These are phyloP conservation scores for Arctium minus DNA, from an alignment of 129 eudicot genomes.

Conservation along the genomic window DNA sequence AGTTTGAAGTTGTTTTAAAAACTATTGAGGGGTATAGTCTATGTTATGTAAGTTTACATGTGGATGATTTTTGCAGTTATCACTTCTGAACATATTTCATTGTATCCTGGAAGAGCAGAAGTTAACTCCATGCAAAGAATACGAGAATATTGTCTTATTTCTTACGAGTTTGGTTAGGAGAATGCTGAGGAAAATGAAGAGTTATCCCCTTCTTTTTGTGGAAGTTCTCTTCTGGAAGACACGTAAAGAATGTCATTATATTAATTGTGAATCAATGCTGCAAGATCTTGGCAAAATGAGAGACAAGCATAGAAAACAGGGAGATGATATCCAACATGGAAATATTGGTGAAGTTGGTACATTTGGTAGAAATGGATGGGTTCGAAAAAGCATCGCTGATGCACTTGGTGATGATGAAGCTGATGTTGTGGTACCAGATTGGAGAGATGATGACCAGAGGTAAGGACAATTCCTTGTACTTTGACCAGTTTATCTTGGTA, in stretches of 20 bases:
- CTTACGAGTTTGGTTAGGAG: conserved; percentile 71
- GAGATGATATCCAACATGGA: conserved; percentile 32
- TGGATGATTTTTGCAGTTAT: conserved; percentile 54
- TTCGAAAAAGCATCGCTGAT: conserved; percentile 80
- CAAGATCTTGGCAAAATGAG: conserved; percentile 65
- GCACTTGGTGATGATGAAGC: conserved; percentile 99
- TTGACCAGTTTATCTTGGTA: neutral
- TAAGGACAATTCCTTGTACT: conserved; percentile 25
- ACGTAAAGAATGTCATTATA: conserved; percentile 76
- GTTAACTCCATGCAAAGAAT: conserved; percentile 60
- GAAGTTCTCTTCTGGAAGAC: conserved; percentile 89
- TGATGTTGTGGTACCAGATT: conserved; percentile 49
- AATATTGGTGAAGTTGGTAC: conserved; percentile 46
- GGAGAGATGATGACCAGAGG: conserved; percentile 42
- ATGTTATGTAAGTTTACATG: conserved; percentile 7
- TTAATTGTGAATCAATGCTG: conserved; percentile 68
- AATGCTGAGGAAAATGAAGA: conserved; percentile 89
- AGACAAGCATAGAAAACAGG: conserved; percentile 40
- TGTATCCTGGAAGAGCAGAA: conserved; percentile 83
- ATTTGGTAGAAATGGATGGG: conserved; percentile 51
- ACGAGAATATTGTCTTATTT: conserved; percentile 63
- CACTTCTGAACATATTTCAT: conserved; percentile 67
- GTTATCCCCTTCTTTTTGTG: conserved; percentile 81
- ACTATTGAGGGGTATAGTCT: neutral
- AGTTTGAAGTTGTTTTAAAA: neutral